phyloP scores from a whole-genome alignment of 179 eudicot genomes.

The Dionaea muscipula region DNA sequence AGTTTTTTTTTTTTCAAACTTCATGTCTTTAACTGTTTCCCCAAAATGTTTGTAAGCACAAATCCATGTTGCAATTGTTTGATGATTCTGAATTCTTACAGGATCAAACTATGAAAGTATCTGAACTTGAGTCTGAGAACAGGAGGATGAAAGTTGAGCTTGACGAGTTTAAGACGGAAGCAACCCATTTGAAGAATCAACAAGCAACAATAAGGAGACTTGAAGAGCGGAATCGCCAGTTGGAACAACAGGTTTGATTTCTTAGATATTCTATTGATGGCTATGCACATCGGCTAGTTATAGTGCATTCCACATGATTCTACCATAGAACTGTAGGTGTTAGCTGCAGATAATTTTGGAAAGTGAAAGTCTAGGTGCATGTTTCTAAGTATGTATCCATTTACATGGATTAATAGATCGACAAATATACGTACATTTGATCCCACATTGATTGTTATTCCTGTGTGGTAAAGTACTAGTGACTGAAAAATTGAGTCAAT shows the following conservation, averaged over 20 bases:
- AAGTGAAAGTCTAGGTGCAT: neutral
- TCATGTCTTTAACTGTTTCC: too few relatives aligned
- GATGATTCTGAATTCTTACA: slow-evolving; percentile 21
- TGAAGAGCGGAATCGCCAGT: slow-evolving; percentile 91
- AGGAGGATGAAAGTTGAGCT: slow-evolving; percentile 95
- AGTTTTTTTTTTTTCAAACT: too few relatives aligned
- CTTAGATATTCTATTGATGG: neutral
- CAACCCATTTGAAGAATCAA: slow-evolving; percentile 93
- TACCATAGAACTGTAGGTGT: neutral
- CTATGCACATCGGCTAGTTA: neutral
- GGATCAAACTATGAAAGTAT: slow-evolving; percentile 73
- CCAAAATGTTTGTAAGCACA: too few relatives aligned
- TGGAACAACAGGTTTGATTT: slow-evolving; percentile 71
- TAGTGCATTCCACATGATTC: neutral
- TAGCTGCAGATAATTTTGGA: neutral
- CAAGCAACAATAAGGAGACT: slow-evolving; percentile 97
- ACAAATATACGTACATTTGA: too few relatives aligned
- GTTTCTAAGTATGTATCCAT: neutral
- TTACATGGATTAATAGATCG: too few relatives aligned
- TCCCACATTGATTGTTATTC: too few relatives aligned
- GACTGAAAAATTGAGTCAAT: too few relatives aligned
- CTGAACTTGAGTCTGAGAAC: slow-evolving; percentile 86
- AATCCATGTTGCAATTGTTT: neutral
- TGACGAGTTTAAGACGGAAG: slow-evolving; percentile 86
- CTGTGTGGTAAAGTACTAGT: too few relatives aligned